Percentiles rank a stretch among this genome's conserved stretches.
These are phyloP conservation scores for Cladophialophora immunda DNA, from an alignment of 2,329 filamentous ascomycete species.

Conservation along the genomic window DNA sequence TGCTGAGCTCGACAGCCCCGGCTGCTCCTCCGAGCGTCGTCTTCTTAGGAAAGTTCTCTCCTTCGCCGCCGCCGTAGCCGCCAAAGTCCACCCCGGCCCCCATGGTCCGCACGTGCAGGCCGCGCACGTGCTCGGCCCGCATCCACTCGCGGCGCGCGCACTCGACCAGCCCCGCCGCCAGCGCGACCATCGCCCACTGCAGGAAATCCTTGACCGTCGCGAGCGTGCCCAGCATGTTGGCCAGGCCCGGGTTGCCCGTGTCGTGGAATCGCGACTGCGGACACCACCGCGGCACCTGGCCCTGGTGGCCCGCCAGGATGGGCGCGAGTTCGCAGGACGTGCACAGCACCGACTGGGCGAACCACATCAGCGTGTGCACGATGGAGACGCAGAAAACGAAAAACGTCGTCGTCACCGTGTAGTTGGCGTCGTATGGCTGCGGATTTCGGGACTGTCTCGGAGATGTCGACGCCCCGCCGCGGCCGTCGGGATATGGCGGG, in stretches of 20 bases:
- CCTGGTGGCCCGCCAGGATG: conserved; percentile 34
- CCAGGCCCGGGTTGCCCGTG: conserved; percentile 38
- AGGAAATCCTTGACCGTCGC: conserved; percentile 35
- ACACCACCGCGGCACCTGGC: conserved; percentile 36
- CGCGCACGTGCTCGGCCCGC: conserved; percentile 25
- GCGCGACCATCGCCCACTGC: conserved; percentile 34
- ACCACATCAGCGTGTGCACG: conserved; percentile 33
- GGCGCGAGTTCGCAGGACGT: conserved; percentile 37
- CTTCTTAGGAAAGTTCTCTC: conserved; percentile 4
- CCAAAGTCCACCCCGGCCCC: conserved; percentile 34
- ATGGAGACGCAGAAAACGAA: conserved; percentile 31
- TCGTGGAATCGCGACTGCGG: conserved; percentile 37
- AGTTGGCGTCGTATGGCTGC: conserved; percentile 26
- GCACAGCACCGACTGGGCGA: conserved; percentile 33
- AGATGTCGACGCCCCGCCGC: background rate
- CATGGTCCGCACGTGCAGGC: conserved; percentile 17
- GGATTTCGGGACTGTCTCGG: conserved; percentile 1
- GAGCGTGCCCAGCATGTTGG: conserved; percentile 64
- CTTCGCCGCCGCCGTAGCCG: conserved; percentile 12
- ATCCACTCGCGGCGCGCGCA: conserved; percentile 35
- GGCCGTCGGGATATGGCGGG: conserved; percentile 17
- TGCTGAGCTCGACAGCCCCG: conserved; percentile 15
- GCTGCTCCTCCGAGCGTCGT: background rate
- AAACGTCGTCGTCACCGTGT: conserved; percentile 30
- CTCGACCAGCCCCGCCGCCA: conserved; percentile 31